Evolutionary conservation across 108 stramenopile species (phyloP), one percentile per base, ranked within the genome.

Genomic region (Aurantiochytrium sp.): DNA sequence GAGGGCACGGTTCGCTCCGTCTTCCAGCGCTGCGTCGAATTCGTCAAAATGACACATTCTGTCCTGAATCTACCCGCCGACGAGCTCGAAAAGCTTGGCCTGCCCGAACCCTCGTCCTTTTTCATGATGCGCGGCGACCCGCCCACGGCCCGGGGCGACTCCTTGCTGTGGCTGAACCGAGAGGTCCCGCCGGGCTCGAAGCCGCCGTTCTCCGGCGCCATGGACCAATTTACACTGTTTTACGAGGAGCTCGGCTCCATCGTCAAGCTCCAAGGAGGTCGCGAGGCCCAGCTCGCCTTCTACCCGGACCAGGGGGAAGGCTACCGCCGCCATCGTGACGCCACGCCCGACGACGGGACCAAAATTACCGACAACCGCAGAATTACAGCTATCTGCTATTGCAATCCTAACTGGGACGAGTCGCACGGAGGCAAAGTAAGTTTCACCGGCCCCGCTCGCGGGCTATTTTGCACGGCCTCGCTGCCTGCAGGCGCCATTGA

Each of bases 111-210:
- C 30, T 48, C 73, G 12, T 81, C 39, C 2, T 81, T 81, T 42
- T 81, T 81, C 73, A 81, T 81, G 73, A 48, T 48, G 42, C 73
- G 73, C 19, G 73, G 73, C 27, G 73, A 81, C 45, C 73, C 73
- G 45, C 73, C 73, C 8, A 22, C 73, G 12, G 73, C 73, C 30
- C 39, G 73, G 1, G 73, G 73, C n/a, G 73, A 81, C 45, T 81
- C 19, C 73, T 30, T 81, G 30, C 24, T 81, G 73, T 81, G 73
- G 73, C 73, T 81, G 21, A 81, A 81, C 45, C 39, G 45, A 24
- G 73, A 81, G 45, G 39, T 30, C 21, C 45, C 73, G n/a, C 73
- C 73, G 24, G 73, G 73, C 2, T 48, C 39, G 10, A 41, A 48
- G 3, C 42, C 39, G 45, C 73, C 73, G 0, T 81, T 81, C 32